These are phyloP conservation scores for Boletus huronensis DNA, from an alignment of 768 basidiomycete species.

Conservation along the genomic window DNA sequence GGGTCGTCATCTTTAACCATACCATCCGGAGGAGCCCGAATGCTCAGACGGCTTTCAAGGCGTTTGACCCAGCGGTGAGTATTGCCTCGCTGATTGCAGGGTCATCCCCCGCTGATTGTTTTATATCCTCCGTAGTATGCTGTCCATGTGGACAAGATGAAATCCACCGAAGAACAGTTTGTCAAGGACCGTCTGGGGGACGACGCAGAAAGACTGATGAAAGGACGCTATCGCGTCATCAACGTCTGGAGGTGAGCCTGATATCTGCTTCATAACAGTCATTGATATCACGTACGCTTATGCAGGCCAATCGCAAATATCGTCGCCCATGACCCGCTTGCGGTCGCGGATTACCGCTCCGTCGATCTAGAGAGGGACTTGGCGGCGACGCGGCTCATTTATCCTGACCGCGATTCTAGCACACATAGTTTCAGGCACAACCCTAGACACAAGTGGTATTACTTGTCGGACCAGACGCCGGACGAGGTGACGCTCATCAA, in stretches of 20 bases:
- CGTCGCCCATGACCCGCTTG: conserved; percentile 3
- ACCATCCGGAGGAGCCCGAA: not conserved
- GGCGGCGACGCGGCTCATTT: conserved; percentile 29
- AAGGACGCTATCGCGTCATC: conserved; percentile 39
- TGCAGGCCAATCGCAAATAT: not conserved
- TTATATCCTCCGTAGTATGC: not conserved
- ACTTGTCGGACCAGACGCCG: conserved; percentile 35
- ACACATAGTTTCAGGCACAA: conserved; percentile 29
- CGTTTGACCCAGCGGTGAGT: not conserved
- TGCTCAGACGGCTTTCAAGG: not conserved
- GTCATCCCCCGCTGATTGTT: not conserved
- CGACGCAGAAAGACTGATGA: conserved; percentile 40
- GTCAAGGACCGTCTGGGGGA: conserved; percentile 28
- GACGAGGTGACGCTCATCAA: conserved; percentile 39
- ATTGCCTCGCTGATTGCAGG: not conserved
- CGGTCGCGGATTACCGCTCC: not conserved
- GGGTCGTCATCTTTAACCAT: not conserved
- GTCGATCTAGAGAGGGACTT: not conserved
- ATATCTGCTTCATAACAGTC: not conserved
- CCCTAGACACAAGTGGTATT: conserved; percentile 36
- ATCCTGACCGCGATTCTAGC: conserved; percentile 25
- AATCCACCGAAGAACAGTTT: not conserved
- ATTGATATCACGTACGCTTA: not conserved
- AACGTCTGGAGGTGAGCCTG: conserved; percentile 38
- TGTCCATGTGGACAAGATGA: not conserved